These are phyloP conservation scores for Monoraphidium neglectum DNA, from an alignment of 139 green algal species.

Conservation along the genomic window DNA sequence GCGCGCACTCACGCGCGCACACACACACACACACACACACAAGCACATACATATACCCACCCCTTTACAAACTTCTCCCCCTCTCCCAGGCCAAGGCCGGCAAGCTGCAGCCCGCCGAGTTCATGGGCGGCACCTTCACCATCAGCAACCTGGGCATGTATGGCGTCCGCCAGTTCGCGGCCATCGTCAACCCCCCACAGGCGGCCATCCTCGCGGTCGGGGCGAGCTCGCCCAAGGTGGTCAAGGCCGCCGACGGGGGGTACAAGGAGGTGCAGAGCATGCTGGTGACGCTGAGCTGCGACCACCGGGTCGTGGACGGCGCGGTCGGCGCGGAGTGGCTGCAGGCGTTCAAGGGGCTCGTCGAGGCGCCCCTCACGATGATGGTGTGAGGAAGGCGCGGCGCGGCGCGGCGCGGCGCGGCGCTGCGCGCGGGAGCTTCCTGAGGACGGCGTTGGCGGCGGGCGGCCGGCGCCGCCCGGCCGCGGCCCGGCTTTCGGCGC, in stretches of 20 bases:
- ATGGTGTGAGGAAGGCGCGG: slow-evolving; percentile 89
- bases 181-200: slow-evolving; percentile 97
- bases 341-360: slow-evolving; percentile 86
- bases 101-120: slow-evolving; percentile 90
- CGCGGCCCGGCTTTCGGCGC: too few species aligned
- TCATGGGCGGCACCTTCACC: slow-evolving; percentile 90
- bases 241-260: slow-evolving; percentile 9
- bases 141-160: slow-evolving; percentile 97
- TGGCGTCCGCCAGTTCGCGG: slow-evolving; percentile 88
- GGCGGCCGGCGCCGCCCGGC: too few species aligned
- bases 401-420: too few species aligned
- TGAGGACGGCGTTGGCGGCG: too few species aligned
- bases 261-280: slow-evolving; percentile 50
- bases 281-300: slow-evolving; percentile 89
- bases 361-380: slow-evolving; percentile 93
- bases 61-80: background rate
- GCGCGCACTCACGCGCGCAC: too few species aligned
- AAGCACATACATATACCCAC: background rate
- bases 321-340: slow-evolving; percentile 97
- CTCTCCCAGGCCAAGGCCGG: slow-evolving; percentile 74
- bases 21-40: too few species aligned
- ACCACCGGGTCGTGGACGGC: slow-evolving; percentile 98
- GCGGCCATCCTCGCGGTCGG: slow-evolving; percentile 46
- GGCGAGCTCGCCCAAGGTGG: slow-evolving; percentile 35
- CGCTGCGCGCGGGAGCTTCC: too few species aligned